These are phyloP conservation scores for Dionaea muscipula DNA, from an alignment of 179 eudicot genomes.

Conservation along the genomic window DNA sequence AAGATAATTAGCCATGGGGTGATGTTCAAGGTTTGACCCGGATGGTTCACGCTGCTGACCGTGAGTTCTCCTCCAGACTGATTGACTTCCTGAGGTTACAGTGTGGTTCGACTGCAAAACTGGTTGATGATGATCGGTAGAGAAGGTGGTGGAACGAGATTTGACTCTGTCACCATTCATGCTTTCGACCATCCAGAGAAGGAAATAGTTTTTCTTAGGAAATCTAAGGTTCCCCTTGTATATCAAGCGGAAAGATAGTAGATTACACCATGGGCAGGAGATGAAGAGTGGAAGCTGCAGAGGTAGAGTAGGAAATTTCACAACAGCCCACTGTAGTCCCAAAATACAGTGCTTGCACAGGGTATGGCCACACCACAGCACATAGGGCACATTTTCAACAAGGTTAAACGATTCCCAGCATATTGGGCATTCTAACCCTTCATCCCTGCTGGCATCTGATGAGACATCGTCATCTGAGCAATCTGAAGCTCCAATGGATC, in stretches of 20 bases:
- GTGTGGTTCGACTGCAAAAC: constrained; percentile 8
- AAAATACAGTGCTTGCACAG: constrained; percentile 48
- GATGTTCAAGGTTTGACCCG: constrained; percentile 7
- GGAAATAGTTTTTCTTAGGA: constrained; percentile 46
- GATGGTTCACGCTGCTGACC: constrained; percentile 6
- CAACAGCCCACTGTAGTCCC: constrained; percentile 42
- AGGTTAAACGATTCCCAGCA: constrained; percentile 60
- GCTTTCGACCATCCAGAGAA: constrained; percentile 61
- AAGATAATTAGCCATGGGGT: constrained; percentile 8
- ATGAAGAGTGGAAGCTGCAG: constrained; percentile 49
- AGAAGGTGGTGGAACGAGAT: constrained; percentile 18
- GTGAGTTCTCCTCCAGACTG: constrained; percentile 12
- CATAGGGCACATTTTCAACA: constrained; percentile 54
- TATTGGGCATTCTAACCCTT: constrained; percentile 49
- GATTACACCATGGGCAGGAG: constrained; percentile 55
- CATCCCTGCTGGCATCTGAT: constrained; percentile 27
- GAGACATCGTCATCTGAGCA: constrained; percentile 49
- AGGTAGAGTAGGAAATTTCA: constrained; percentile 37
- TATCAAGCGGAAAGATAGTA: constrained; percentile 31
- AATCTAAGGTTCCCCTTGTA: constrained; percentile 37
- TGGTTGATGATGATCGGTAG: constrained; percentile 24
- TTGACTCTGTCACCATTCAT: constrained; percentile 45
- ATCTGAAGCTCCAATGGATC: constrained; percentile 25
- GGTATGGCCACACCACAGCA: constrained; percentile 56
- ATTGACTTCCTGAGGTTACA: neutral